Conservation (phyloP, 2,329 filamentous ascomycete genomes). For the Xylogone sp. region DNA sequence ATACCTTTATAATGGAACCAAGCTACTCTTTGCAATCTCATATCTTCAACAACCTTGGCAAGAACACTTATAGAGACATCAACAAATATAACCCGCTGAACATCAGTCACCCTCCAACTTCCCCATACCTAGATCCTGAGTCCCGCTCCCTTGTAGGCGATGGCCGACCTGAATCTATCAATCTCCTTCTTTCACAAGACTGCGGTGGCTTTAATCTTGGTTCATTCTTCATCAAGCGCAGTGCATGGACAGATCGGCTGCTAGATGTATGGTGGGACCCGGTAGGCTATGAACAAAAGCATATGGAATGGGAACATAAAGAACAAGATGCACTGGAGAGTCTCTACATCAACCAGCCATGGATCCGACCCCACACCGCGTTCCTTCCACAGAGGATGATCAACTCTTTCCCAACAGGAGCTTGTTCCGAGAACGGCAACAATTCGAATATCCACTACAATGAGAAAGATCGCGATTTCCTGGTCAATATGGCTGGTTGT, state of each 20-base stretch:
- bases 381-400: slow-evolving; percentile 90
- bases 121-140: slow-evolving; percentile 71
- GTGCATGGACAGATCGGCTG: slow-evolving; percentile 84
- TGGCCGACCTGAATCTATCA: slow-evolving; percentile 71
- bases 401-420: slow-evolving; percentile 90
- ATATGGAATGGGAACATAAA: slow-evolving; percentile 99
- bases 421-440: slow-evolving; percentile 75
- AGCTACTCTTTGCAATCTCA: slow-evolving; percentile 85
- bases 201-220: slow-evolving; percentile 95
- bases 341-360: slow-evolving; percentile 86
- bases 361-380: slow-evolving; percentile 82
- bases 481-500: slow-evolving; percentile 98
- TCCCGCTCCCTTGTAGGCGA: slow-evolving; percentile 74
- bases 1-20: slow-evolving; percentile 97
- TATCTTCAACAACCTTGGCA: slow-evolving; percentile 76
- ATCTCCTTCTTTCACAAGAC: slow-evolving; percentile 87
- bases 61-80: slow-evolving; percentile 87
- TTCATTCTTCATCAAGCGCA: slow-evolving; percentile 86
- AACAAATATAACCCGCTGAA: slow-evolving; percentile 95
- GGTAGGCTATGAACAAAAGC: slow-evolving; percentile 93
- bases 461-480: slow-evolving; percentile 79
- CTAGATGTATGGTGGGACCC: slow-evolving; percentile 99
- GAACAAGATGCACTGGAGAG: slow-evolving; percentile 95
- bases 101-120: slow-evolving; percentile 76
- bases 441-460: slow-evolving; percentile 82